phyloP scores from a whole-genome alignment of 768 basidiomycete genomes.

The Tylopilus subfusipes region DNA sequence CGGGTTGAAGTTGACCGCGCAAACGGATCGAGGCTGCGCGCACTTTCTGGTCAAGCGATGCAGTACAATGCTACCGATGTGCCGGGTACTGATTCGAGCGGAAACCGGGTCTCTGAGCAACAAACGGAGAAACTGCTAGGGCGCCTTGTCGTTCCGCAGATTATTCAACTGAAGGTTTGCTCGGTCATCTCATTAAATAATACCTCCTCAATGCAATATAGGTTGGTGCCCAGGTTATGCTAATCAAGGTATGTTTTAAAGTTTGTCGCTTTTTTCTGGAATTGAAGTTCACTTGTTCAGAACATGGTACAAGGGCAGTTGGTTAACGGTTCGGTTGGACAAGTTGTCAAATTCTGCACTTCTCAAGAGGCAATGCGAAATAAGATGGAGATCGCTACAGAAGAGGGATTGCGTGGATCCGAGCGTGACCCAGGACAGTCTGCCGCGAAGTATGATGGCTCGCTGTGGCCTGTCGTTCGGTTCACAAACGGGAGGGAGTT shows the following conservation, averaged over 20 bases:
- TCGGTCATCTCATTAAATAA: not conserved
- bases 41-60: slow-evolving; percentile 37
- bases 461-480: slow-evolving; percentile 58
- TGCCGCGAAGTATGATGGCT: slow-evolving; percentile 20
- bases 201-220: slow-evolving; percentile 26
- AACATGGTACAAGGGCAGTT: slow-evolving; percentile 65
- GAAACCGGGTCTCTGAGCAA: slow-evolving; percentile 32
- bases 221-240: slow-evolving; percentile 85
- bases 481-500: slow-evolving; percentile 49
- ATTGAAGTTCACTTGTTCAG: slow-evolving; percentile 31
- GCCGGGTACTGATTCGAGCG: slow-evolving; percentile 44
- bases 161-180: slow-evolving; percentile 47
- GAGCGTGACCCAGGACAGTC: slow-evolving; percentile 20
- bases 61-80: slow-evolving; percentile 46
- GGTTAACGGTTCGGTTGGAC: slow-evolving; percentile 70
- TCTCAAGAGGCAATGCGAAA: slow-evolving; percentile 40
- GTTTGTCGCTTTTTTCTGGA: not conserved
- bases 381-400: slow-evolving; percentile 36
- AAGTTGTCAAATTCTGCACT: slow-evolving; percentile 46
- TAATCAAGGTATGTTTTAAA: slow-evolving; percentile 53
- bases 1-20: slow-evolving; percentile 69
- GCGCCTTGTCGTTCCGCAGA: slow-evolving; percentile 55
- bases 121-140: slow-evolving; percentile 48
- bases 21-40: slow-evolving; percentile 50
- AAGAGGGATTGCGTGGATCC: slow-evolving; percentile 32